Evolutionary conservation across 2,329 filamentous ascomycete species (phyloP).

Genomic region (Paramyrothecium roridum): DNA sequence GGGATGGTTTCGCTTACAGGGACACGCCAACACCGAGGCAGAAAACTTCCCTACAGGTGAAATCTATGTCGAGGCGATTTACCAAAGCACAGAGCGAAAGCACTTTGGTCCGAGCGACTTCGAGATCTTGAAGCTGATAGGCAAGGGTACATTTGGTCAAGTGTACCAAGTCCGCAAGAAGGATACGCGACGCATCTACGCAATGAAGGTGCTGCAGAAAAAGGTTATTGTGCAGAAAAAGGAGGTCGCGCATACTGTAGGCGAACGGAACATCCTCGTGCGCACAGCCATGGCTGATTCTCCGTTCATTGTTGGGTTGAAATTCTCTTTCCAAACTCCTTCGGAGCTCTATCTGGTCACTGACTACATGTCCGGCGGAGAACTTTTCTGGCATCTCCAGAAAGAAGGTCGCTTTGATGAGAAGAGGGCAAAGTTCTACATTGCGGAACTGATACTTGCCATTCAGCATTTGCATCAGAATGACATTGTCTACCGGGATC

Average conservation of each 20-base stretch:
- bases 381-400: slow-evolving; percentile 97
- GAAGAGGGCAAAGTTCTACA: slow-evolving; percentile 95
- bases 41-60: slow-evolving; percentile 82
- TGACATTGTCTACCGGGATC: slow-evolving; percentile 94
- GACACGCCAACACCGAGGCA: slow-evolving; percentile 66
- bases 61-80: slow-evolving; percentile 81
- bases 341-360: slow-evolving; percentile 98
- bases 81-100: slow-evolving; percentile 83
- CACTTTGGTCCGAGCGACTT: slow-evolving; percentile 95
- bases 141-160: slow-evolving; percentile 97
- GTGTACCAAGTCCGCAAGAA: slow-evolving; percentile 98
- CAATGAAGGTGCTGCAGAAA: slow-evolving; percentile 99
- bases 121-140: slow-evolving; percentile 91
- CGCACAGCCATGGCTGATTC: slow-evolving; percentile 94
- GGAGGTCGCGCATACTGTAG: slow-evolving; percentile 94
- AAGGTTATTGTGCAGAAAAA: slow-evolving; percentile 99
- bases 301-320: slow-evolving; percentile 94
- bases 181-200: slow-evolving; percentile 93
- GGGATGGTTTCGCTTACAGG: slow-evolving; percentile 81
- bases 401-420: slow-evolving; percentile 96
- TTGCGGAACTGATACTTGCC: slow-evolving; percentile 92
- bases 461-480: slow-evolving; percentile 94
- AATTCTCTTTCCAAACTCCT: slow-evolving; percentile 97
- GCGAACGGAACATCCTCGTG: slow-evolving; percentile 94
- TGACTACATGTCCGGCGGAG: slow-evolving; percentile 98